Evolutionary conservation across 1,284 basidiomycete genomes (phyloP), one percentile per base, ranked within the genome.

Genomic region (Phlebopus sp.): DNA sequence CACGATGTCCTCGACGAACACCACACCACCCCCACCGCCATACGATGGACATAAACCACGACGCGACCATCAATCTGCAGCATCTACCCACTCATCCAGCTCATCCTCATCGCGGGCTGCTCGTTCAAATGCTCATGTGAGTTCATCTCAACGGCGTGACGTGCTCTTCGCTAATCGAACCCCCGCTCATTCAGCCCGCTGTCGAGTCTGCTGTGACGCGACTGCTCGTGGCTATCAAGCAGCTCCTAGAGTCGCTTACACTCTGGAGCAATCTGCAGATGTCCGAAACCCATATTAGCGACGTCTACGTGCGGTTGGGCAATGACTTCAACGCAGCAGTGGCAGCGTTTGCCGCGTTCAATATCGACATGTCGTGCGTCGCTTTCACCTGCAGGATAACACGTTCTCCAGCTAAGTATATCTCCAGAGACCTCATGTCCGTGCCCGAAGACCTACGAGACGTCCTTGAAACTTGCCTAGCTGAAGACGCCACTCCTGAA

Each of bases 291-390:
- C 75, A 91, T 58, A 94, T 99, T 57, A 97, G 93, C 74, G 92
- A 98, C 68, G 90, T 97, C 49, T 99, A 99, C 68, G 97, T 99
- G 45, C 82, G 87, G 40, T 77, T 99, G 15, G 96, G 96, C 17
- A 98, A 99, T 68, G 95, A 97, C 63, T 98, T 99, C 75, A 97
- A 97, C 66, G 82, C 85, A 15, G 94, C 94, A 21, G 91, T 95
- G 32, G 79, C 86, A 44, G 92, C 95, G 1, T 99, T 99, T 67
- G 78, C 80, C 9, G 75, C 80, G 18, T 93, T 87, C 56, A 85
- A 87, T 46, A 97, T 99, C 57, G 84, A 90, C 54, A 97, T 98
- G 87, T 77, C 77, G 94, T 96, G 68, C 70, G 90, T 79, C n/a
- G 15, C 39, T 36, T 36, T 50, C 52, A 36, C 51, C 49, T 46